These are phyloP conservation scores for Eimeria zaria DNA, from an alignment of 169 alveolate genomes.

Conservation along the genomic window DNA sequence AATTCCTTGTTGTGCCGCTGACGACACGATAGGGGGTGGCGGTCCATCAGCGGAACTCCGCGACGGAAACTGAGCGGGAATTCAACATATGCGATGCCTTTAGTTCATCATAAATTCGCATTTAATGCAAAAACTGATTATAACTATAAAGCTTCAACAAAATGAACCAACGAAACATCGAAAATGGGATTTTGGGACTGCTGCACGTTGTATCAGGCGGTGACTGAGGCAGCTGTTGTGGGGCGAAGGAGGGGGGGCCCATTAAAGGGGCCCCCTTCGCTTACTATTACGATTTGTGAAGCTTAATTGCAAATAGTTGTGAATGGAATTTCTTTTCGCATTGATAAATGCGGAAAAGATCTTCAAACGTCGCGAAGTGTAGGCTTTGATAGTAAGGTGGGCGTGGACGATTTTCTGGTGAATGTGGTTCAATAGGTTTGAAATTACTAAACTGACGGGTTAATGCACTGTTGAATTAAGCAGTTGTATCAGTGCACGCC, in stretches of 20 bases:
- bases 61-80: not conserved
- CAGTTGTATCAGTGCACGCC: no score
- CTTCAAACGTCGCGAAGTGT: not conserved
- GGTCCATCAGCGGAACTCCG: not conserved
- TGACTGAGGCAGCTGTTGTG: slow-evolving; percentile 2
- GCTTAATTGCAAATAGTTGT: not conserved
- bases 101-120: not conserved
- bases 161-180: not conserved
- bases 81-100: not conserved
- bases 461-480: not conserved
- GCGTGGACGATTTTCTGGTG: not conserved
- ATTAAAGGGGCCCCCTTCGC: not conserved
- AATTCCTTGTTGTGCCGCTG: not conserved
- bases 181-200: slow-evolving; percentile 4
- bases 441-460: not conserved
- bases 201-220: not conserved
- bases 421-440: not conserved
- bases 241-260: slow-evolving; percentile 23
- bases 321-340: not conserved
- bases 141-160: not conserved
- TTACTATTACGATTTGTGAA: not conserved
- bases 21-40: not conserved
- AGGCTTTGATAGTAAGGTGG: not conserved
- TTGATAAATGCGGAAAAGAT: not conserved
- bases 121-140: not conserved